phyloP scores from a whole-genome alignment of 1,139 yeast genomes.

The Magnusiomyces paraingens region DNA sequence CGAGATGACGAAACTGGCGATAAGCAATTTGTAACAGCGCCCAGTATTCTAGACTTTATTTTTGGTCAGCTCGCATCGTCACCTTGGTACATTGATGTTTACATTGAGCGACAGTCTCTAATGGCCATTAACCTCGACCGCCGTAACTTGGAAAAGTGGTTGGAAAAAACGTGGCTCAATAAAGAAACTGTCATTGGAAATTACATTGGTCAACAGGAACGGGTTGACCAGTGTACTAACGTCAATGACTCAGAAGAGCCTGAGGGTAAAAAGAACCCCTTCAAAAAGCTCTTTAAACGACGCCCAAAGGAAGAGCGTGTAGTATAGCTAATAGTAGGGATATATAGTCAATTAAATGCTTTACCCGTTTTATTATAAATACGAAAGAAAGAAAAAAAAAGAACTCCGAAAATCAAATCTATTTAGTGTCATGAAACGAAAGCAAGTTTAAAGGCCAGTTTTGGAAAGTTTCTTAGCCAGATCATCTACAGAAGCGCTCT shows the following conservation, averaged over 20 bases:
- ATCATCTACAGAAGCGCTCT: conserved; percentile 47
- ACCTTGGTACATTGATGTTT: conserved; percentile 13
- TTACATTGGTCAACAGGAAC: conserved; percentile 17
- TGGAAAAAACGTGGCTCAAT: conserved; percentile 64
- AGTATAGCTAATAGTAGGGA: neutral
- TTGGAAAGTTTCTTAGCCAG: conserved; percentile 54
- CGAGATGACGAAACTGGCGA: conserved; percentile 8
- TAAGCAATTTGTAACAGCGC: conserved; percentile 28
- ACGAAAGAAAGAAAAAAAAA: neutral
- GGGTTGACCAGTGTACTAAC: neutral
- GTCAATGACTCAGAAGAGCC: neutral
- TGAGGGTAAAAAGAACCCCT: neutral
- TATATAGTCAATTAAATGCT: neutral
- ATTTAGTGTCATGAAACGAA: too few relatives aligned
- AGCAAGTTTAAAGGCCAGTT: conserved; percentile 27
- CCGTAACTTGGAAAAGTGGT: conserved; percentile 51
- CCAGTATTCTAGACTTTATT: conserved; percentile 52
- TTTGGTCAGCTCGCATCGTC: conserved; percentile 26
- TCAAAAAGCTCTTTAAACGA: conserved; percentile 1
- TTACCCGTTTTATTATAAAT: neutral
- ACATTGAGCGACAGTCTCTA: conserved; percentile 13
- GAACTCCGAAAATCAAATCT: too few relatives aligned
- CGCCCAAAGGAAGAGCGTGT: neutral
- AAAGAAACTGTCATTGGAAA: conserved; percentile 48
- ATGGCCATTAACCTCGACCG: conserved; percentile 13